phyloP scores from a whole-genome alignment of 257 asterid genomes.

The Solanum appendiculatum region DNA sequence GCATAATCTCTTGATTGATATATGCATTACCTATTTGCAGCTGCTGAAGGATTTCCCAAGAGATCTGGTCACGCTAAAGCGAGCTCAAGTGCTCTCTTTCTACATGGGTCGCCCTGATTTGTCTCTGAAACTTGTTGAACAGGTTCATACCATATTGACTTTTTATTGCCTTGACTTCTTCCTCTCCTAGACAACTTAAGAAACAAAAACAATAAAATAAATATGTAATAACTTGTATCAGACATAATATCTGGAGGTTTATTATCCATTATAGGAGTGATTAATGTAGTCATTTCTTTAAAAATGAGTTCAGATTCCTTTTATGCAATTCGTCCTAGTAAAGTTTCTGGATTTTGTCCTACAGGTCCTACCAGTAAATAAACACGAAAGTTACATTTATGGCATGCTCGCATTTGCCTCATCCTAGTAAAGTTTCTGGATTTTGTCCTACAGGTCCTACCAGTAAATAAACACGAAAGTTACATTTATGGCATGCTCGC shows the following conservation, averaged over 20 bases:
- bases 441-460: slow-evolving; percentile 50
- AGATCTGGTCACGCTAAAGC: slow-evolving; percentile 74
- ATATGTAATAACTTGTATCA: background rate
- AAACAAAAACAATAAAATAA: background rate
- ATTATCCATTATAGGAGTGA: background rate
- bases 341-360: background rate
- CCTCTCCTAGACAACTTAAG: background rate
- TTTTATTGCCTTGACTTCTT: background rate
- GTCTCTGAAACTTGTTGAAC: slow-evolving; percentile 64
- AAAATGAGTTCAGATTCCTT: background rate
- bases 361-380: slow-evolving; percentile 72
- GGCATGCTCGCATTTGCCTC: slow-evolving; percentile 93
- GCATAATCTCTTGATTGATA: background rate
- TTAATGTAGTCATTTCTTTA: background rate
- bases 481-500: slow-evolving; percentile 92
- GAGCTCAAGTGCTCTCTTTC: slow-evolving; percentile 83
- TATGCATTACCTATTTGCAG: slow-evolving; percentile 28
- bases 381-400: slow-evolving; percentile 49
- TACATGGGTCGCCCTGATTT: slow-evolving; percentile 78
- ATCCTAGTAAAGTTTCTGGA: background rate
- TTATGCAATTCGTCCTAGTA: background rate
- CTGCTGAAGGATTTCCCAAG: slow-evolving; percentile 64
- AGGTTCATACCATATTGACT: slow-evolving; percentile 26
- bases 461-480: slow-evolving; percentile 43
- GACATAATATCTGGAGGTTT: background rate